phyloP scores from a whole-genome alignment of 345 rosid species.

The Limnanthes douglasii region DNA sequence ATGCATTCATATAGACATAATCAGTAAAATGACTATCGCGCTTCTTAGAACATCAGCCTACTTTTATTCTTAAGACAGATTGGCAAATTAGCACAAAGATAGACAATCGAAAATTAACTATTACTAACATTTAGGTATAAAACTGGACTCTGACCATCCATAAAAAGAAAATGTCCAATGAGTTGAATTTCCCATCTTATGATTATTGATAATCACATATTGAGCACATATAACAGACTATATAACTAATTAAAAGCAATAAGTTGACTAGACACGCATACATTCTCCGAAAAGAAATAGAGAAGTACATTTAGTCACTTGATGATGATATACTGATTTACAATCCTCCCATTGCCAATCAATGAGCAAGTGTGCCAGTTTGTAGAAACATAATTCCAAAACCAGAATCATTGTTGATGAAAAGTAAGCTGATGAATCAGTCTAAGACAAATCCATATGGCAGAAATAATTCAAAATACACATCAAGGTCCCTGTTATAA shows the following conservation, averaged over 20 bases:
- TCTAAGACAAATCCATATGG: conserved; percentile 1
- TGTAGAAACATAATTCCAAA: no score
- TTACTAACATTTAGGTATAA: no score
- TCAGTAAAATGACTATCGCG: no score
- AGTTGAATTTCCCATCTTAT: neutral
- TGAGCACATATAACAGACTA: neutral
- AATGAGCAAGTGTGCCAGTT: neutral
- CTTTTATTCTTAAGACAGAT: no score
- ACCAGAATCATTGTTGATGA: conserved; percentile 1
- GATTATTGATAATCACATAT: neutral
- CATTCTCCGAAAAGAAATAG: neutral
- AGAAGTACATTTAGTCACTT: neutral
- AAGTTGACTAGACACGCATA: no score
- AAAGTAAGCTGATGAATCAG: conserved; percentile 5
- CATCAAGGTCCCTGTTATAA: neutral
- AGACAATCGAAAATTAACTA: no score
- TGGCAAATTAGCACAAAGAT: no score
- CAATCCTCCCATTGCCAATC: neutral
- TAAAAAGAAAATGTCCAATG: no score
- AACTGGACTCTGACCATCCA: no score
- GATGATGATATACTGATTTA: neutral
- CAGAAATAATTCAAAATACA: conserved; percentile 1
- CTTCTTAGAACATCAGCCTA: no score
- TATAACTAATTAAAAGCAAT: no score
- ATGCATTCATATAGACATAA: no score